Conservation (phyloP, 148 eudicot genomes). For the Rhododendron ovatum region DNA sequence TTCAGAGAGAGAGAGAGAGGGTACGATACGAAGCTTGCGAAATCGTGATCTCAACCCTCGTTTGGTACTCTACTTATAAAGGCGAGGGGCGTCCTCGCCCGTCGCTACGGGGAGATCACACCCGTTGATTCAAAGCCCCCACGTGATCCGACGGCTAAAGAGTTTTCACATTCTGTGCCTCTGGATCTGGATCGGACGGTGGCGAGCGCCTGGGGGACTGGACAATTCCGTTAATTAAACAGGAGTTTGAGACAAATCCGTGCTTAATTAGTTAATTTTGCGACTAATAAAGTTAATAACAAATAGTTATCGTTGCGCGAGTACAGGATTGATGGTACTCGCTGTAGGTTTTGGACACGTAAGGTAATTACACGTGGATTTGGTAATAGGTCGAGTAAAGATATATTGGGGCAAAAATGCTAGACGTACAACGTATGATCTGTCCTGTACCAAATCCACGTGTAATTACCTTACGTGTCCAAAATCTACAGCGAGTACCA, state of each 20-base stretch:
- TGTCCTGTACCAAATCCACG: neutral
- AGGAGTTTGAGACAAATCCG: neutral
- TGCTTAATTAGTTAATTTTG: no score
- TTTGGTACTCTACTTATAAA: constrained; percentile 16
- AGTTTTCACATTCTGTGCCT: neutral
- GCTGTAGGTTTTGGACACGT: neutral
- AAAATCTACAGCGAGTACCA: neutral
- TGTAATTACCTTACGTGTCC: neutral
- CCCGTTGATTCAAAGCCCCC: neutral
- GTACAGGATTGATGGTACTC: neutral
- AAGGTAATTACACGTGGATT: neutral
- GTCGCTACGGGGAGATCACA: constrained; percentile 12
- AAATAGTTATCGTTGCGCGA: neutral
- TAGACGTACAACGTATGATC: no score
- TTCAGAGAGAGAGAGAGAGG: neutral
- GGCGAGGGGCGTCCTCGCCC: constrained; percentile 10
- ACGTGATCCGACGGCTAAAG: neutral
- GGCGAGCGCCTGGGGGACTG: neutral
- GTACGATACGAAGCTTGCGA: neutral
- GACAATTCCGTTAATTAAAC: neutral
- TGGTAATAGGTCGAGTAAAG: no score
- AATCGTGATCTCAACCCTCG: neutral
- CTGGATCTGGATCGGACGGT: constrained; percentile 7
- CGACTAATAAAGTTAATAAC: neutral
- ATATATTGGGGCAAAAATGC: no score